Conservation (phyloP, 495 filamentous ascomycete species). For the Hamigera avellanea region DNA sequence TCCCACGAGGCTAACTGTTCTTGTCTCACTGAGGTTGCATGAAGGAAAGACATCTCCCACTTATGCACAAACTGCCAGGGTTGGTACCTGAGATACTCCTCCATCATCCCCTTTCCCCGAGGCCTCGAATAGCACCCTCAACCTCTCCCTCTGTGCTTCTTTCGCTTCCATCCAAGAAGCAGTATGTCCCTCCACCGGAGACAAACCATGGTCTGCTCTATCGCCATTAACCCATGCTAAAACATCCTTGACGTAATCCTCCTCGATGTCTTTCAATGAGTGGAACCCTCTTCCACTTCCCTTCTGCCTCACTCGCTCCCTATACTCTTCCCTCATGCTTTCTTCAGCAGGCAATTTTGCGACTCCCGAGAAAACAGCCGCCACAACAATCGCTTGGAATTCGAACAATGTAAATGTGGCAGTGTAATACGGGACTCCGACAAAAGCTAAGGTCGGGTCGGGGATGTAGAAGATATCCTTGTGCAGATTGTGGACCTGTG, state of each 20-base stretch:
- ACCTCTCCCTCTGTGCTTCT: constrained; percentile 13
- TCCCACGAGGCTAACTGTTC: no score
- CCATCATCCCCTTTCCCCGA: constrained; percentile 1
- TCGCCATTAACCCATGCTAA: constrained; percentile 41
- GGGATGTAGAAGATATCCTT: constrained; percentile 58
- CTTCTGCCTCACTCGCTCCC: constrained; percentile 25
- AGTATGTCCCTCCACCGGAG: constrained; percentile 32
- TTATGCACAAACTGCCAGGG: constrained; percentile 4
- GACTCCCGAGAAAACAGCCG: constrained; percentile 42
- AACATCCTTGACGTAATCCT: constrained; percentile 42
- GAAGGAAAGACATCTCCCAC: no score
- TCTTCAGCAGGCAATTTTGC: constrained; percentile 34
- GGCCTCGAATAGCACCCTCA: constrained; percentile 10
- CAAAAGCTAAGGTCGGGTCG: constrained; percentile 48
- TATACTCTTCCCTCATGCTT: constrained; percentile 43
- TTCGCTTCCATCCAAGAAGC: constrained; percentile 29
- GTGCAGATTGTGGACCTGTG: constrained; percentile 55
- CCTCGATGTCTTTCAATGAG: constrained; percentile 38
- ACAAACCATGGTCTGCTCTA: constrained; percentile 13
- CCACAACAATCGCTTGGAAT: constrained; percentile 49
- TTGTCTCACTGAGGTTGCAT: no score
- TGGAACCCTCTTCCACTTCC: constrained; percentile 44
- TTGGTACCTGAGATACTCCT: constrained; percentile 7
- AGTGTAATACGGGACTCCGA: constrained; percentile 49
- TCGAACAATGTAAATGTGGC: constrained; percentile 56